phyloP scores from a whole-genome alignment of 1,284 basidiomycete genomes.

The Ustilago cynodontis region DNA sequence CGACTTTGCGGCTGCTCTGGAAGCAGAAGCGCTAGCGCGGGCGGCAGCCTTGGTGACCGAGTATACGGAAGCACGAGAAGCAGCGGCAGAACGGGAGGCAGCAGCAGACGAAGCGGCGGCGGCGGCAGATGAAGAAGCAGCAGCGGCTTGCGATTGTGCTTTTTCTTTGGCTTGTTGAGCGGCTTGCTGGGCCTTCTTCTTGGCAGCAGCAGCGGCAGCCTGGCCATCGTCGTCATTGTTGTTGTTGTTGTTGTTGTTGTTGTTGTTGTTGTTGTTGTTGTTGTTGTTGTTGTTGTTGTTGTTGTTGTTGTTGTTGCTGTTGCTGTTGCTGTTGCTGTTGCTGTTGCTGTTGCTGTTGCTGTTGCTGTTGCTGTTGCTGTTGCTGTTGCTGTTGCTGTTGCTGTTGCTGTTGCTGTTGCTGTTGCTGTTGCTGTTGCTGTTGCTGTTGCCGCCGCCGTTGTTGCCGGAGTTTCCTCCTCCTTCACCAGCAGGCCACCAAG shows the following conservation, averaged over 20 bases:
- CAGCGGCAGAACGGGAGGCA: slow-evolving; percentile 47
- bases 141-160: slow-evolving; percentile 30
- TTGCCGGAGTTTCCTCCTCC: slow-evolving; percentile 26
- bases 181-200: slow-evolving; percentile 39
- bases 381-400: slow-evolving; percentile 24
- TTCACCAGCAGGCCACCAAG: slow-evolving; percentile 57
- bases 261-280: slow-evolving; percentile 20
- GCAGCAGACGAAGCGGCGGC: slow-evolving; percentile 38
- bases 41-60: slow-evolving; percentile 51
- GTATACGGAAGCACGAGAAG: slow-evolving; percentile 50
- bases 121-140: slow-evolving; percentile 31
- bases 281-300: no score
- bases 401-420: background rate
- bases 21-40: slow-evolving; percentile 32
- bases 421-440: slow-evolving; percentile 25
- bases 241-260: slow-evolving; percentile 21
- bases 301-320: slow-evolving; percentile 18
- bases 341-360: slow-evolving; percentile 24
- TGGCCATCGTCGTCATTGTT: slow-evolving; percentile 1
- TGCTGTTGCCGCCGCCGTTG: slow-evolving; percentile 21
- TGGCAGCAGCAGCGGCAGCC: slow-evolving; percentile 20
- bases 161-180: slow-evolving; percentile 35
- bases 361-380: background rate
- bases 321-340: no score
- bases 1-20: slow-evolving; percentile 37